Base-by-base conservation (phyloP, 73 alveolate genomes). In the Effrenium voratum region DNA sequence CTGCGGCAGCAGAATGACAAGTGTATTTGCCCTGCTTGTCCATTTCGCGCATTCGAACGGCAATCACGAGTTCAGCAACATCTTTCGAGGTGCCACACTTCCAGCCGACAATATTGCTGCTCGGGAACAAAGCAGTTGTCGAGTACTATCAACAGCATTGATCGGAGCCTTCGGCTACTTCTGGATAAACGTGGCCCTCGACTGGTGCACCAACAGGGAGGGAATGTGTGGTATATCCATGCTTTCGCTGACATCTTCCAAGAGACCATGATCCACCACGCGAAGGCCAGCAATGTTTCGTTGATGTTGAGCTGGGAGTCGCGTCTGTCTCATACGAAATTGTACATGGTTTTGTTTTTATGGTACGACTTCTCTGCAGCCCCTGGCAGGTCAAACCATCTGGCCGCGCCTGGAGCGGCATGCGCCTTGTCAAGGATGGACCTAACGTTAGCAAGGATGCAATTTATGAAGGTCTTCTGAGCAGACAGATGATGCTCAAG, bases 61-160 rank as follows among this genome's bases (percentile, higher is more conserved):
- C 92, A 72, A 1, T 2, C 50, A 34, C 92, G 92, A 2, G 50
- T 34, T 2, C 28, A 13, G 13, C 70, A 82, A 44, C 92, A 49
- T 34, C 26, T 82, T 49, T 0, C 4, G n/a, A 82, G 3, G 72
- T 82, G 49, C 38, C 92, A 82, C 4, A 73, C 49, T 13, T 70
- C 26, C 15, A 19, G 38, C 10, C 30, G 49, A 36, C 92, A 82
- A 22, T 82, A n/a, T 30, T 82, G 92, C 36, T 82, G 92, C n/a
- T 82, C 92, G 5, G 92, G 75, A 8, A 82, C 47, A 5, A 82
- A 82, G 60, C 92, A 82, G n/a, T 49, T 82, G 41, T 30, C 92
- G 24, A 15, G 3, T 32, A 13, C 92, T 16, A 34, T 49, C 75
- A 82, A 47, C 36, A 2, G 30, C 13, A 82, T 82, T 49, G 92